Evolutionary conservation across 139 green algal species (phyloP).

Genomic region (Nannochloris sp.): DNA sequence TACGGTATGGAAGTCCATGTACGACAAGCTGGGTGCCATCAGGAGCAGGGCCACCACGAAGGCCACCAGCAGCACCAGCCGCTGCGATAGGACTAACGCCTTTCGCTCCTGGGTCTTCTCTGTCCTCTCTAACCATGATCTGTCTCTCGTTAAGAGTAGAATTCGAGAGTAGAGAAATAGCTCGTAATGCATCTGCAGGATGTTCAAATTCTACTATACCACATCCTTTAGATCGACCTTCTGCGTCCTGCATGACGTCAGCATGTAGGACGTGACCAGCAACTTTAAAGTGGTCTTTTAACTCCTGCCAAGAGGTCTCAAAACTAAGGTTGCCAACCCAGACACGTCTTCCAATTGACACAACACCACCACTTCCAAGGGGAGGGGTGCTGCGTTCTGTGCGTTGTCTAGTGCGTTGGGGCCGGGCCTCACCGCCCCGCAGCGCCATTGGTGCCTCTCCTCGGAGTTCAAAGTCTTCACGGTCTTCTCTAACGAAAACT

Average conservation of each 20-base stretch:
- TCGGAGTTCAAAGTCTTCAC: conserved; percentile 27
- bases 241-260: conserved; percentile 47
- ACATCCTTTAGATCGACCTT: conserved; percentile 55
- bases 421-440: neutral
- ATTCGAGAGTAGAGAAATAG: conserved; percentile 56
- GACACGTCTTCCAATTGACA: conserved; percentile 34
- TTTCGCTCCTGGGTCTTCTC: conserved; percentile 16
- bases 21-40: conserved; percentile 49
- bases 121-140: conserved; percentile 41
- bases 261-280: conserved; percentile 47
- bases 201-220: conserved; percentile 75
- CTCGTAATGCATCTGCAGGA: conserved; percentile 42
- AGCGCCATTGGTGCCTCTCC: neutral
- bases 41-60: neutral
- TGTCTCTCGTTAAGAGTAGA: conserved; percentile 23
- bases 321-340: conserved; percentile 64
- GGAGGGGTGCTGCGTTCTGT: neutral
- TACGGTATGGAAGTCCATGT: conserved; percentile 52
- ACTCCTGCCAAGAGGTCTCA: conserved; percentile 53
- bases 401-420: neutral
- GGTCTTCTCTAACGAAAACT: conserved; percentile 28
- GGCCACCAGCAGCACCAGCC: neutral
- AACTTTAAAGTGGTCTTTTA: conserved; percentile 69
- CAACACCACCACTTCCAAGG: neutral
- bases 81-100: neutral